Conservation (phyloP, 148 eudicot species). For the Oxyria digyna region DNA sequence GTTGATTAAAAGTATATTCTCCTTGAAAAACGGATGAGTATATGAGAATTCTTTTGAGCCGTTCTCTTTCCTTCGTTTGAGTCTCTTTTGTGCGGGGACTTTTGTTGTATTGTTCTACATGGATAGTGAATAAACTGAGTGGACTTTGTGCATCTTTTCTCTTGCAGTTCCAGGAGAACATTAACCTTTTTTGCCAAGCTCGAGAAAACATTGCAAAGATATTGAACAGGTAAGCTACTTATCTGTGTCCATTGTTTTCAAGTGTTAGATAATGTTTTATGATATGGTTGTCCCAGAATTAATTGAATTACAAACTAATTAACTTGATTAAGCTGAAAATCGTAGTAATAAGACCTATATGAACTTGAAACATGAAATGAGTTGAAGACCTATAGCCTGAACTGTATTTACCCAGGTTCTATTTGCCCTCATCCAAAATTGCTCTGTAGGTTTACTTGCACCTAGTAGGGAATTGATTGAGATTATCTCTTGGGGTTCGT, state of each 20-base stretch:
- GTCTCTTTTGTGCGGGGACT: neutral
- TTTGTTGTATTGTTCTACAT: neutral
- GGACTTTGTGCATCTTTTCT: neutral
- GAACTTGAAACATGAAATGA: neutral
- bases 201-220: conserved; percentile 47
- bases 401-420: neutral
- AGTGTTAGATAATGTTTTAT: neutral
- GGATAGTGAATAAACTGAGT: neutral
- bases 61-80: neutral
- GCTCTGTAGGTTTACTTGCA: neutral
- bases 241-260: neutral
- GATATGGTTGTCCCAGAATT: neutral
- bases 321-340: neutral
- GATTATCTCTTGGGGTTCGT: neutral
- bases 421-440: neutral
- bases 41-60: neutral
- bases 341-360: neutral
- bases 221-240: conserved; percentile 58
- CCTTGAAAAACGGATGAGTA: too few relatives aligned
- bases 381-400: neutral
- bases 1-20: too few relatives aligned
- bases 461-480: neutral
- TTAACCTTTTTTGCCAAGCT: conserved; percentile 59
- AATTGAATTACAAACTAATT: neutral
- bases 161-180: conserved; percentile 44